Base-by-base conservation (phyloP, 768 basidiomycete genomes). In the Crucibulum laeve region DNA sequence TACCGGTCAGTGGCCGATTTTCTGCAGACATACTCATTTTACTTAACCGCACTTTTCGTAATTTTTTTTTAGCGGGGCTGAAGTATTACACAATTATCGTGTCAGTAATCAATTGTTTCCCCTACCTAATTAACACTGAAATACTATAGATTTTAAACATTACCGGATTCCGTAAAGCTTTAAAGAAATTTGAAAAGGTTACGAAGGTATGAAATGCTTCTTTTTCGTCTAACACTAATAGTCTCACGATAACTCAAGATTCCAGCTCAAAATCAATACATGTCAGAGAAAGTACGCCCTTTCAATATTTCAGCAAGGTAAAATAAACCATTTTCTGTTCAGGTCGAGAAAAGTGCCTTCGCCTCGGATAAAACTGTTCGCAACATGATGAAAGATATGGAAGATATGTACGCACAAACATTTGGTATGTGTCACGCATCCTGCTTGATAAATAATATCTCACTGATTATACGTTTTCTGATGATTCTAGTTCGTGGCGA, bases 21-120 rank as follows among this genome's bases (percentile, higher is more conserved):
- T n/a, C n/a, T n/a, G n/a, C n/a, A n/a, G n/a, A n/a, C n/a, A n/a
- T n/a, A n/a, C n/a, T n/a, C 8, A 8, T n/a, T 10, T 37, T 8
- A 13, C 36, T 5, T n/a, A 19, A 21, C 18, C 32, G 17, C n/a
- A 33, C 24, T 33, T 37, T 15, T 35, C 22, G 28, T 30, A 23
- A 45, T 40, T 21, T 18, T 11, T 30, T 19, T 19, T 11, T 53
- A 87, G 91, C 14, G 85, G 78, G 7, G 67, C 96, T 17, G 92
- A 95, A 57, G 66, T 85, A 40, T 69, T 99, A 48, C 88, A 91
- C 53, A 91, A 91, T 56, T 99, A 95, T 61, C 76, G 91, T 24
- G 91, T 91, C 56, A 13, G 78, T 58, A 21, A 33, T 33, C 25
- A 25, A 21, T 18, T 19, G 19, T 11, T 28, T n/a, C 35, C 22